These are phyloP conservation scores for Chaetomium strumarium DNA, from an alignment of 2,329 filamentous ascomycete species.

Conservation along the genomic window DNA sequence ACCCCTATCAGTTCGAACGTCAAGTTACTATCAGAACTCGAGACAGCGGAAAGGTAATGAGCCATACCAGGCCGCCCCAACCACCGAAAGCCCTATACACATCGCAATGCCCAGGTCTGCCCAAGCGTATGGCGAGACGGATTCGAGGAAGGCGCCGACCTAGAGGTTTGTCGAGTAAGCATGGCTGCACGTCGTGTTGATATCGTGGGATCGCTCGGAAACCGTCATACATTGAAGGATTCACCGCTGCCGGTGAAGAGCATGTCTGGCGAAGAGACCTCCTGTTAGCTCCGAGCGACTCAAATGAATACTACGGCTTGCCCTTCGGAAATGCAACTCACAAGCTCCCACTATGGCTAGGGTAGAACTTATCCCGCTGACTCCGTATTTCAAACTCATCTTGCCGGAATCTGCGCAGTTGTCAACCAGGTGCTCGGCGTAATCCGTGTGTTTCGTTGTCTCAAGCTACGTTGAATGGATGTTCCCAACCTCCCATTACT, in stretches of 20 bases:
- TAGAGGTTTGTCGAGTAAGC: slow-evolving; percentile 34
- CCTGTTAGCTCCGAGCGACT: slow-evolving; percentile 14
- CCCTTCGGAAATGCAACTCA: slow-evolving; percentile 43
- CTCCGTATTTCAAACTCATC: slow-evolving; percentile 70
- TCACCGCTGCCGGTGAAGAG: slow-evolving; percentile 96
- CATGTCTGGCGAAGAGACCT: slow-evolving; percentile 64
- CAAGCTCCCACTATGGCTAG: slow-evolving; percentile 71
- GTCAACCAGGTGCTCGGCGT: background rate
- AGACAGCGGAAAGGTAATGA: background rate
- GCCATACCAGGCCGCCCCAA: slow-evolving; percentile 89
- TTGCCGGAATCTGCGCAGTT: slow-evolving; percentile 21
- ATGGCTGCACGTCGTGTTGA: background rate
- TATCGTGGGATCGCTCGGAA: background rate
- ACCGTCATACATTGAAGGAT: slow-evolving; percentile 73
- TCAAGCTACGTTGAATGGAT: background rate
- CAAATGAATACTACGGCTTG: background rate
- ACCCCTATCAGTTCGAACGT: slow-evolving; percentile 56
- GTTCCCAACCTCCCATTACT: background rate
- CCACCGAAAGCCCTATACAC: slow-evolving; percentile 93
- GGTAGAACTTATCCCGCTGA: slow-evolving; percentile 61
- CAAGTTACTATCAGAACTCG: slow-evolving; percentile 4
- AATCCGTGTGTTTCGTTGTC: background rate
- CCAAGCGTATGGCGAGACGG: slow-evolving; percentile 91
- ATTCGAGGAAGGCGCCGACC: slow-evolving; percentile 91
- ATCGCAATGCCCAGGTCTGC: slow-evolving; percentile 83